Conservation (phyloP, 2,329 filamentous ascomycete species). For the Penicillium verrucosum region DNA sequence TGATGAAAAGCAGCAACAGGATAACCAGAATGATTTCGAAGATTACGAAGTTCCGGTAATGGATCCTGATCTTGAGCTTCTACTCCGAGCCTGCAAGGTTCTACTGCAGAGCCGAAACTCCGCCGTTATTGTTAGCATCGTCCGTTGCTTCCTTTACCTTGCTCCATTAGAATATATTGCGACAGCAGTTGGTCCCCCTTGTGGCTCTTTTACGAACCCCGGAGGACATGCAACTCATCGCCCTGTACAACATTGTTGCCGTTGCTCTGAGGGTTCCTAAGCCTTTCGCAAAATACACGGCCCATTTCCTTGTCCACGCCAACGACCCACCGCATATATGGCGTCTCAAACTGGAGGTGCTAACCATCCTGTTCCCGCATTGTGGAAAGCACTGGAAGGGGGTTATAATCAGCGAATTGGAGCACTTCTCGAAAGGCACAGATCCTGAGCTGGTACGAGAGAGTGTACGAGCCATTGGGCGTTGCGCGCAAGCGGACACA, state of each 20-base stretch:
- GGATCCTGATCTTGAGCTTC: conserved; percentile 77
- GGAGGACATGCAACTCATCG: conserved; percentile 83
- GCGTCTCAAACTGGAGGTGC: conserved; percentile 85
- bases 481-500: conserved; percentile 78
- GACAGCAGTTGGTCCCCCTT: conserved; percentile 76
- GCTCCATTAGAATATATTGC: conserved; percentile 74
- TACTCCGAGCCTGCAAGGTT: conserved; percentile 76
- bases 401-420: conserved; percentile 84
- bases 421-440: conserved; percentile 78
- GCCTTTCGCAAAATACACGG: conserved; percentile 82
- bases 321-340: conserved; percentile 78
- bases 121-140: conserved; percentile 84
- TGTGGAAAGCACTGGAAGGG: conserved; percentile 72
- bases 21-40: conserved; percentile 44
- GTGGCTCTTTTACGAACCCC: conserved; percentile 80
- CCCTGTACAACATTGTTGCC: conserved; percentile 92
- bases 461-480: conserved; percentile 85
- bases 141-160: conserved; percentile 78
- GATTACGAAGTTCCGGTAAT: conserved; percentile 59
- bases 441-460: conserved; percentile 80
- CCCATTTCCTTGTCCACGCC: conserved; percentile 82
- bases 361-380: conserved; percentile 88
- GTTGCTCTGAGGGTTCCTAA: conserved; percentile 73
- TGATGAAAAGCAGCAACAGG: conserved; percentile 54
- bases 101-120: conserved; percentile 90